Conservation (phyloP, 148 eudicot genomes). For the Polygonum aviculare region DNA sequence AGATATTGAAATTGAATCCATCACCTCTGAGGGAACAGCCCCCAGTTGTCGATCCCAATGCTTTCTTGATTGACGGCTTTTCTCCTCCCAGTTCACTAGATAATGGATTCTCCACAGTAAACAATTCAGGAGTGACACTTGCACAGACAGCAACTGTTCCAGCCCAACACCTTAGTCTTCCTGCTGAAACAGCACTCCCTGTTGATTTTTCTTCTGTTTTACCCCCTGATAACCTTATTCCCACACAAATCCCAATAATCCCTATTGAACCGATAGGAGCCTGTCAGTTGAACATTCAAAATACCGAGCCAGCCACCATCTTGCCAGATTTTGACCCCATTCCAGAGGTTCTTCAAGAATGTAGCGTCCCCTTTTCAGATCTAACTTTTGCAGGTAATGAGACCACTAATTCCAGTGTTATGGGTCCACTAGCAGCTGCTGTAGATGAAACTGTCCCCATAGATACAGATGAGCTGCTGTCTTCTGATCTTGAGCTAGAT, state of each 20-base stretch:
- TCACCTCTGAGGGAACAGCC: slow-evolving; percentile 40
- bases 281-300: slow-evolving; percentile 20
- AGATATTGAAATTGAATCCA: slow-evolving; percentile 45
- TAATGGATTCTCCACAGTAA: slow-evolving; percentile 24
- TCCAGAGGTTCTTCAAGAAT: slow-evolving; percentile 15
- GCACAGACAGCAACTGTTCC: slow-evolving; percentile 41
- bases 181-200: slow-evolving; percentile 23
- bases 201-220: slow-evolving; percentile 16
- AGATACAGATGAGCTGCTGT: slow-evolving; percentile 24
- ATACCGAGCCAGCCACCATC: slow-evolving; percentile 18
- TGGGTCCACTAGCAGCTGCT: slow-evolving; percentile 23
- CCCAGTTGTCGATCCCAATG: slow-evolving; percentile 26
- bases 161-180: slow-evolving; percentile 24
- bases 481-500: slow-evolving; percentile 36
- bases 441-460: slow-evolving; percentile 23
- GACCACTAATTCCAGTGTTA: slow-evolving; percentile 19
- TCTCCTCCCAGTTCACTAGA: slow-evolving; percentile 26
- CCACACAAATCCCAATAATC: slow-evolving; percentile 14
- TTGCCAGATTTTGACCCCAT: slow-evolving; percentile 6
- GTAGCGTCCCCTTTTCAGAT: slow-evolving; percentile 20
- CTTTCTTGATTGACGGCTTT: slow-evolving; percentile 37
- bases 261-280: slow-evolving; percentile 16
- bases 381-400: slow-evolving; percentile 22
- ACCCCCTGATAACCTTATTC: slow-evolving; percentile 23
- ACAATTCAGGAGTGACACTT: slow-evolving; percentile 44